Percentiles rank a stretch among this genome's conserved stretches.
These are phyloP conservation scores for Trichomonas gallinae DNA, from an alignment of 208 protist genomes.

Conservation along the genomic window DNA sequence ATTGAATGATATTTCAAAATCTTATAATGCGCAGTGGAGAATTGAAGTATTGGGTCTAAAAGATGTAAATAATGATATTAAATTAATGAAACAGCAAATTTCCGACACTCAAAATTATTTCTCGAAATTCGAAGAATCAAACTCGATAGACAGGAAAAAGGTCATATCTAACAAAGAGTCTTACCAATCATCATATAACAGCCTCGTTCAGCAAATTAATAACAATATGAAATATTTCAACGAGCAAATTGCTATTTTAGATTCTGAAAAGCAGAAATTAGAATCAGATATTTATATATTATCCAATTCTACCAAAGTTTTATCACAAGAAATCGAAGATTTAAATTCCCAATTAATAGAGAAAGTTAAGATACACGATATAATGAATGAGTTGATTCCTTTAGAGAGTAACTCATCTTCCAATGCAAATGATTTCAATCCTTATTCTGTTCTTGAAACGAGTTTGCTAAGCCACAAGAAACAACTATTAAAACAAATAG, in stretches of 20 bases:
- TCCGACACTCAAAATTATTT: neutral
- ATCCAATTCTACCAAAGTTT: neutral
- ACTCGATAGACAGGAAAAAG: neutral
- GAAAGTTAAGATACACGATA: neutral
- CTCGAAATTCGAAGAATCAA: neutral
- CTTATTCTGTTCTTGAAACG: neutral
- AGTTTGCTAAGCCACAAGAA: neutral
- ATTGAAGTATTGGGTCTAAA: neutral
- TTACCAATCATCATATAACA: neutral
- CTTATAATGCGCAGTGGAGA: neutral
- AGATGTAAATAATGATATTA: neutral
- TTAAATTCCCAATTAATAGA: neutral
- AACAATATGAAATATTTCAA: neutral
- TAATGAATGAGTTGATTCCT: neutral
- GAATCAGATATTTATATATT: neutral
- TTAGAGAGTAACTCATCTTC: neutral
- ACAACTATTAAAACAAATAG: neutral
- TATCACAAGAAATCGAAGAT: neutral
- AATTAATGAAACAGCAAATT: neutral
- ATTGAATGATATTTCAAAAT: neutral
- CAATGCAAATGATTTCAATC: neutral
- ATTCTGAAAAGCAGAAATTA: neutral
- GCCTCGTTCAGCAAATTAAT: neutral
- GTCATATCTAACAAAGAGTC: neutral
- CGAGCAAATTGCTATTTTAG: neutral